Percentiles rank a stretch among this genome's conserved stretches.
Evolutionary conservation across 148 eudicot species (phyloP).

Genomic region (Polygonum maritimum): DNA sequence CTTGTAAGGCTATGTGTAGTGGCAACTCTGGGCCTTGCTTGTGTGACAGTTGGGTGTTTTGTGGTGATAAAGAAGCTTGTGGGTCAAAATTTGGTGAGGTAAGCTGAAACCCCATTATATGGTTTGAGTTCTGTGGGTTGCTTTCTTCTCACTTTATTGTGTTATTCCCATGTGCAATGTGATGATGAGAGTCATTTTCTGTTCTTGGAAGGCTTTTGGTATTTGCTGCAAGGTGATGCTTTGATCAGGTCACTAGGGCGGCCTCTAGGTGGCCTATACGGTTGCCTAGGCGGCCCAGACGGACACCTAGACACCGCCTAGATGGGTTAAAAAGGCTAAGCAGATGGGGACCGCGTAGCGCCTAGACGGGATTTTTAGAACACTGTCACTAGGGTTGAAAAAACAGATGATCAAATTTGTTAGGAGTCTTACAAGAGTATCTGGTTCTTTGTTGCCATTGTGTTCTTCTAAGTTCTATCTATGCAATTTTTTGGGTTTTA

Average conservation of each 20-base stretch:
- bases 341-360: too few relatives aligned
- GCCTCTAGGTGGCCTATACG: too few relatives aligned
- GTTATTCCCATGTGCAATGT: neutral
- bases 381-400: neutral
- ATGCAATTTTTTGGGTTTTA: neutral
- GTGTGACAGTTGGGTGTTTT: slow-evolving; percentile 81
- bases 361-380: too few relatives aligned
- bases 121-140: neutral
- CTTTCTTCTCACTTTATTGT: neutral
- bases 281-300: too few relatives aligned
- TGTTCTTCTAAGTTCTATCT: neutral
- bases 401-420: neutral
- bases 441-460: neutral
- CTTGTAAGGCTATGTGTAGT: slow-evolving; percentile 61
- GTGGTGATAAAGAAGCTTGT: slow-evolving; percentile 55
- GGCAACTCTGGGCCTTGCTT: slow-evolving; percentile 59
- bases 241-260: neutral
- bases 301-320: too few relatives aligned
- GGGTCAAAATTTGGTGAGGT: slow-evolving; percentile 68
- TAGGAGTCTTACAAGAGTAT: neutral
- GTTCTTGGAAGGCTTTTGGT: neutral
- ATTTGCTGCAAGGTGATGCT: neutral
- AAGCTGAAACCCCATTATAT: slow-evolving; percentile 9
- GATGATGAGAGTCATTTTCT: neutral
- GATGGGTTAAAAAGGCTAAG: too few relatives aligned